Conservation (phyloP, 345 rosid species). For the Clausena lansium region DNA sequence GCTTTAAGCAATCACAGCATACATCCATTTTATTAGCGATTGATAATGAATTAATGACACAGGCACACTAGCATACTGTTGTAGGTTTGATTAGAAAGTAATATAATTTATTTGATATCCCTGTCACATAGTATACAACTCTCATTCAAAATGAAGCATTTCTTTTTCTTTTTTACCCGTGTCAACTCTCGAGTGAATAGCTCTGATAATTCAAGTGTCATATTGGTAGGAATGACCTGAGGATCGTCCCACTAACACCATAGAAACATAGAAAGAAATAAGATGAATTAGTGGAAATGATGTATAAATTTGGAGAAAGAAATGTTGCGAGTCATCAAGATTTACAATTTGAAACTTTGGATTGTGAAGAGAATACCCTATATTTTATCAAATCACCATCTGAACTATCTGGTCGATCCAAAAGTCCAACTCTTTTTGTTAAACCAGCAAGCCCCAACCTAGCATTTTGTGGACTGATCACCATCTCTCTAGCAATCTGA, state of each 20-base stretch:
- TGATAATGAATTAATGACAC: not conserved
- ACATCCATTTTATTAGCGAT: not conserved
- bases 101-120: not conserved
- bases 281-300: conserved; percentile 10
- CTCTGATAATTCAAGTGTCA: conserved; percentile 94
- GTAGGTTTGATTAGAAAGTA: not conserved
- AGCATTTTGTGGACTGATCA: conserved; percentile 89
- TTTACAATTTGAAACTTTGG: not conserved
- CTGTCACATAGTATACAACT: not conserved
- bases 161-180: conserved; percentile 58
- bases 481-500: conserved; percentile 98
- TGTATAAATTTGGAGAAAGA: not conserved
- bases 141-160: conserved; percentile 15
- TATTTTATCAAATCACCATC: conserved; percentile 78
- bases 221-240: conserved; percentile 73
- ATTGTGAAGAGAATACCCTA: conserved; percentile 47
- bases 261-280: conserved; percentile 6
- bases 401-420: conserved; percentile 68
- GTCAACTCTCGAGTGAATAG: conserved; percentile 84
- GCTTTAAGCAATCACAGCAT: not conserved
- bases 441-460: conserved; percentile 69
- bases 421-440: conserved; percentile 74
- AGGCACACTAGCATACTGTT: not conserved
- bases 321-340: too few species aligned
- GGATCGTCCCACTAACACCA: conserved; percentile 85